Conservation (phyloP, 1,139 yeast species). For the Sugiyamaella neomexicana region DNA sequence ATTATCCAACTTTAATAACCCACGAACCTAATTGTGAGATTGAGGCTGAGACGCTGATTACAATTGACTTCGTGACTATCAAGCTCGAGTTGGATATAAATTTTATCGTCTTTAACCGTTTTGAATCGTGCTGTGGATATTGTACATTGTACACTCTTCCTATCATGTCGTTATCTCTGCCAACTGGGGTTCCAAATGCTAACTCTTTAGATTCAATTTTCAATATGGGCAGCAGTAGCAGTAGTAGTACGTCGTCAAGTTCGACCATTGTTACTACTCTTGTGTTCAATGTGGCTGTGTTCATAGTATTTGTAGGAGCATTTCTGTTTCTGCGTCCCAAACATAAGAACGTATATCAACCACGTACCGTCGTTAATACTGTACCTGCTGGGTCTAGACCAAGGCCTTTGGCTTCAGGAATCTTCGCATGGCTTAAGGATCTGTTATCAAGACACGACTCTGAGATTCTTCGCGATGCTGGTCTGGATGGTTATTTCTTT, state of each 20-base stretch:
- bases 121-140: no score
- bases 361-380: constrained; percentile 61
- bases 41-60: no score
- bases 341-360: constrained; percentile 75
- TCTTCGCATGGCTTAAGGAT: constrained; percentile 40
- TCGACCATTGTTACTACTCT: constrained; percentile 52
- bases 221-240: constrained; percentile 3
- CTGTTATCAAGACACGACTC: constrained; percentile 55
- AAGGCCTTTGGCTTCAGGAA: constrained; percentile 38
- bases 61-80: no score
- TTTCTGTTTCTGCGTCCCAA: constrained; percentile 68
- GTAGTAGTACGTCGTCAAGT: constrained; percentile 31
- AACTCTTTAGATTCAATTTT: constrained; percentile 6
- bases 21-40: no score
- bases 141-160: no score
- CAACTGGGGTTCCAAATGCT: background rate
- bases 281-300: constrained; percentile 57
- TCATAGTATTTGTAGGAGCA: constrained; percentile 53
- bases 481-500: constrained; percentile 87
- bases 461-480: constrained; percentile 73
- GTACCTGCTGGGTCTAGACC: constrained; percentile 45
- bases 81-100: no score
- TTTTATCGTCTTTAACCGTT: no score
- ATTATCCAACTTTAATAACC: no score
- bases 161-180: background rate